phyloP scores from a whole-genome alignment of 2,329 filamentous ascomycete genomes.

The Gnomoniopsis smithogilvyi region DNA sequence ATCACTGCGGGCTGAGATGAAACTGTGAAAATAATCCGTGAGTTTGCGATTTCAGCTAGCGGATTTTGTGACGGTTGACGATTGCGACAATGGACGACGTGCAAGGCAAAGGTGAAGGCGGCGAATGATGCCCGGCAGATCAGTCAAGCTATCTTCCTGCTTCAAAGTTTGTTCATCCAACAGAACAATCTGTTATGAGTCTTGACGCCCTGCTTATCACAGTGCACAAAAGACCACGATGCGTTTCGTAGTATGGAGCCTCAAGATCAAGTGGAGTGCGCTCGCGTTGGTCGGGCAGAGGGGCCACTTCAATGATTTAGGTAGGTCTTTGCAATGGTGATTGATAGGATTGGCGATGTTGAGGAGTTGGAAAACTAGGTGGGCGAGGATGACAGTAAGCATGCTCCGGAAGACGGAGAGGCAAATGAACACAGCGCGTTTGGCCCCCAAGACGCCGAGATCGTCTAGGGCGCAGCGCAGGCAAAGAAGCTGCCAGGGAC shows the following conservation, averaged over 20 bases:
- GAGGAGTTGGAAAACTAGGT: background rate
- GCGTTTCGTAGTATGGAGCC: background rate
- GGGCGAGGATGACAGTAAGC: no score
- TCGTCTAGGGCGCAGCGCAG: background rate
- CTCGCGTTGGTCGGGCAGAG: constrained; percentile 16
- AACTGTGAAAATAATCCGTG: no score
- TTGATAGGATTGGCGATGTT: background rate
- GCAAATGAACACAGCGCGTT: background rate
- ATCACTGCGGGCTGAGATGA: background rate
- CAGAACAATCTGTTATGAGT: background rate
- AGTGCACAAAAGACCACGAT: background rate
- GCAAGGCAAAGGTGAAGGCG: background rate
- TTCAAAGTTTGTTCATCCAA: background rate
- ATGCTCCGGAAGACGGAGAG: background rate
- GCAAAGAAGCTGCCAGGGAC: background rate
- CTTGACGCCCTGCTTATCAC: background rate
- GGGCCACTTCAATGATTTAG: constrained; percentile 7
- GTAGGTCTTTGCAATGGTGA: background rate
- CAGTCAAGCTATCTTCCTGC: background rate
- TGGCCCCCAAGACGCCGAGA: no score
- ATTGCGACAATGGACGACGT: background rate
- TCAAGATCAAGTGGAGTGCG: background rate
- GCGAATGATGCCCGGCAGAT: background rate
- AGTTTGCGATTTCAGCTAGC: background rate
- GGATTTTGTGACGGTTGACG: background rate